phyloP scores from a whole-genome alignment of 768 basidiomycete genomes.

The Suillus subluteus region DNA sequence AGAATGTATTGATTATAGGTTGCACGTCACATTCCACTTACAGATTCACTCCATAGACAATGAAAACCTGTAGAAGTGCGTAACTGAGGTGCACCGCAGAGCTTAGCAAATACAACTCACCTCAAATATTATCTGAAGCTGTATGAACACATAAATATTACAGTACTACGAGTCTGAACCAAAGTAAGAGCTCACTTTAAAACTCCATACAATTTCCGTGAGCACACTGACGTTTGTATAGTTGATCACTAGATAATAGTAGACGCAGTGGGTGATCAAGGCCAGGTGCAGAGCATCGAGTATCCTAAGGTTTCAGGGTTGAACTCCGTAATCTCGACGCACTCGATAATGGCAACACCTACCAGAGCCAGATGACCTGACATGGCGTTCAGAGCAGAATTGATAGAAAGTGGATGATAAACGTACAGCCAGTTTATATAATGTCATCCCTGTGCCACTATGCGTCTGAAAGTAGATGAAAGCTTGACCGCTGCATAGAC shows the following conservation, averaged over 20 bases:
- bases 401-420: background rate
- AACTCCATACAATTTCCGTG: constrained; percentile 33
- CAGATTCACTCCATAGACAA: background rate
- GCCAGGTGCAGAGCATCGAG: constrained; percentile 40
- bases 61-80: background rate
- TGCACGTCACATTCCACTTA: background rate
- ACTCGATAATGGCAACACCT: background rate
- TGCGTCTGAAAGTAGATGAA: background rate
- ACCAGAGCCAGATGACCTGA: constrained; percentile 17
- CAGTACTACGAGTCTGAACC: no score
- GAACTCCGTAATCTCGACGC: background rate
- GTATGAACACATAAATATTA: background rate
- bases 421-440: constrained; percentile 1
- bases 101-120: background rate
- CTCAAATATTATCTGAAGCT: background rate
- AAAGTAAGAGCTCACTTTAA: background rate
- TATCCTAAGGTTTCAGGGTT: constrained; percentile 25
- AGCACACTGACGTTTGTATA: constrained; percentile 34
- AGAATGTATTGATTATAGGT: no score
- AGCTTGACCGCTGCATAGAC: background rate
- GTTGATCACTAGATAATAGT: constrained; percentile 41
- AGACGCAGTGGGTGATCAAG: constrained; percentile 37
- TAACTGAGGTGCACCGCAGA: background rate
- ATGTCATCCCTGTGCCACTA: background rate
- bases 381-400: background rate